A percentile compares a stretch with the other conserved stretches of the same genome.
phyloP scores from a whole-genome alignment of 1,139 yeast genomes.

The Magnusiomyces tetraspermus region DNA sequence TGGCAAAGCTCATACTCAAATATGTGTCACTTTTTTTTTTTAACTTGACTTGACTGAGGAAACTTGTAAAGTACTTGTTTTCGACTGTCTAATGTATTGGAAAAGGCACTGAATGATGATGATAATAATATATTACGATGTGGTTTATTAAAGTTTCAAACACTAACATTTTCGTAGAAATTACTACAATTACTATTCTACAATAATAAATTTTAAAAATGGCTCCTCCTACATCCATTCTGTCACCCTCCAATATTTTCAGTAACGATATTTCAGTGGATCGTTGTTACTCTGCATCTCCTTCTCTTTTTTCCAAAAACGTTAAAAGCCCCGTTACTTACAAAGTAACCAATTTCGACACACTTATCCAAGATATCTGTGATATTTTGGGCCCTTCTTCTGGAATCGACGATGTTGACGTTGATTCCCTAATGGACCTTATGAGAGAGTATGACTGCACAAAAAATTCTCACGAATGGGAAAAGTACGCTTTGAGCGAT shows the following conservation, averaged over 20 bases:
- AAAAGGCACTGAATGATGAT: too few species aligned
- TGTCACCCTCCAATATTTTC: neutral
- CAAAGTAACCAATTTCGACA: constrained; percentile 23
- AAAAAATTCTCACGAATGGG: constrained; percentile 46
- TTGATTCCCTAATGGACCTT: constrained; percentile 37
- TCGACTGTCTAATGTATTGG: too few species aligned
- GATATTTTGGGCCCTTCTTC: constrained; percentile 33
- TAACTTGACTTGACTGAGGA: too few species aligned
- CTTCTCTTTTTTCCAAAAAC: neutral
- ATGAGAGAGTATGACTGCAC: constrained; percentile 43
- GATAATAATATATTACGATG: too few species aligned
- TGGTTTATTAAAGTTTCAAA: too few species aligned
- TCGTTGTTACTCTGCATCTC: neutral
- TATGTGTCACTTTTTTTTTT: too few species aligned
- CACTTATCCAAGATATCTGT: constrained; percentile 30
- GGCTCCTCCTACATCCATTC: neutral
- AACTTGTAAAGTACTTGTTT: too few species aligned
- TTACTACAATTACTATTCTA: too few species aligned
- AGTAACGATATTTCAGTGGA: neutral
- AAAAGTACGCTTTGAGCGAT: constrained; percentile 49
- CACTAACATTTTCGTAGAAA: too few species aligned
- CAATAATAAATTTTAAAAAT: neutral
- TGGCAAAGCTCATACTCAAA: too few species aligned
- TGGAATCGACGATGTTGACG: constrained; percentile 46
- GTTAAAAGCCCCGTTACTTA: neutral